Evolutionary conservation across 257 asterid genomes (phyloP).

Genomic region (Scutellaria baicalensis): DNA sequence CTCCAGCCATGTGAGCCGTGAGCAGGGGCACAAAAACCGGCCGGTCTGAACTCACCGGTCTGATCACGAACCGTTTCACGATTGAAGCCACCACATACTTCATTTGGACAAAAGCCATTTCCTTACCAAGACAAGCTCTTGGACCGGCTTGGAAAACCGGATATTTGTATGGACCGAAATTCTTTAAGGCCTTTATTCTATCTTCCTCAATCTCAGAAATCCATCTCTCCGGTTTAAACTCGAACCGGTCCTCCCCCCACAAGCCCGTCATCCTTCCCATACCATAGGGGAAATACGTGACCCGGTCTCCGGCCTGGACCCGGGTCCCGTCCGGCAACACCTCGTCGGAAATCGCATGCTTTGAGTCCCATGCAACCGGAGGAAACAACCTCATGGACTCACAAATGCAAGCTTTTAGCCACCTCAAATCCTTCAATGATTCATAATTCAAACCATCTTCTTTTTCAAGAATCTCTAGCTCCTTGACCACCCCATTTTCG

Average conservation of each 20-base stretch:
- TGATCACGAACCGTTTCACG: slow-evolving; percentile 35
- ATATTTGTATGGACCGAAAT: slow-evolving; percentile 40
- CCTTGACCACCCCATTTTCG: slow-evolving; percentile 31
- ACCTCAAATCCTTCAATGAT: slow-evolving; percentile 21
- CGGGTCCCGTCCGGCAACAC: slow-evolving; percentile 42
- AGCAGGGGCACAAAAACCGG: slow-evolving; percentile 64
- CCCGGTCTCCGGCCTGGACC: slow-evolving; percentile 49
- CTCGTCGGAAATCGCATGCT: slow-evolving; percentile 35
- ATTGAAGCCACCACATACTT: slow-evolving; percentile 50
- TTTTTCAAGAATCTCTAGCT: slow-evolving; percentile 7
- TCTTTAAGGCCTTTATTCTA: slow-evolving; percentile 25
- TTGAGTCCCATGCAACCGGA: slow-evolving; percentile 69
- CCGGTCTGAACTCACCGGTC: slow-evolving; percentile 23
- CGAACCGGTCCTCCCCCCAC: slow-evolving; percentile 65
- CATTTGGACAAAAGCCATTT: slow-evolving; percentile 71
- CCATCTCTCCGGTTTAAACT: slow-evolving; percentile 67
- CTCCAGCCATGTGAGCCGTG: slow-evolving; percentile 78
- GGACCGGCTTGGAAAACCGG: slow-evolving; percentile 87
- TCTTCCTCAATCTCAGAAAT: slow-evolving; percentile 24
- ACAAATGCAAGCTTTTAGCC: slow-evolving; percentile 51
- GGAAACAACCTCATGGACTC: slow-evolving; percentile 61
- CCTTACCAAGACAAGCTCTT: slow-evolving; percentile 63
- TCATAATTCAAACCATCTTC: slow-evolving; percentile 9
- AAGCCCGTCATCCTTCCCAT: slow-evolving; percentile 69
- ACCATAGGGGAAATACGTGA: slow-evolving; percentile 73